Evolutionary conservation across 2,329 filamentous ascomycete genomes (phyloP).

Genomic region (Neopestalotiopsis sp.): DNA sequence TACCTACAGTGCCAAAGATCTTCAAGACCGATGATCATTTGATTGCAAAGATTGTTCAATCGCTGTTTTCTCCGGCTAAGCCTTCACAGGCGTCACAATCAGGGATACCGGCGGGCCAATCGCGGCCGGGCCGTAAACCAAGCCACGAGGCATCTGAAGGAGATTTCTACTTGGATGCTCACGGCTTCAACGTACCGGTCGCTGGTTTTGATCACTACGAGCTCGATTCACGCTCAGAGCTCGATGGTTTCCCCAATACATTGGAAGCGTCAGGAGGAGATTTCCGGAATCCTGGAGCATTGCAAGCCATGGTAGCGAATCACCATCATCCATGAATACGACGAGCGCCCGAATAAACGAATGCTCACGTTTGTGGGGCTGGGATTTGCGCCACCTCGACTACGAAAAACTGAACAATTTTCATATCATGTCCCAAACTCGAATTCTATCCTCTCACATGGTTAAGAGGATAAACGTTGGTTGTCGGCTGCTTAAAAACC

Average conservation of each 20-base stretch:
- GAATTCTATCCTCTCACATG: too few relatives aligned
- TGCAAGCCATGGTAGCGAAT: neutral
- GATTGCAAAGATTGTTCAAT: neutral
- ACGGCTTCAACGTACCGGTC: neutral
- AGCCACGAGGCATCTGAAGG: neutral
- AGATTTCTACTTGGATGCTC: neutral
- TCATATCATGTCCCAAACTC: too few relatives aligned
- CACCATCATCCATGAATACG: neutral
- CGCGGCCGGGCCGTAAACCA: neutral
- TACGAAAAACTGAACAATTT: too few relatives aligned
- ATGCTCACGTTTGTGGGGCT: neutral
- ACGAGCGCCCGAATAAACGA: neutral
- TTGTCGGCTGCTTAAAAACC: too few relatives aligned
- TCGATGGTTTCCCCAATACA: neutral
- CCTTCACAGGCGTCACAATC: neutral
- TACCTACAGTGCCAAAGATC: slow-evolving; percentile 44
- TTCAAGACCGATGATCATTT: slow-evolving; percentile 28
- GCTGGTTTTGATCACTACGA: neutral
- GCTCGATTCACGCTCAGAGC: too few relatives aligned
- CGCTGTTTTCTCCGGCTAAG: neutral
- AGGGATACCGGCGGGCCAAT: too few relatives aligned
- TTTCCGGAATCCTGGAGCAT: too few relatives aligned
- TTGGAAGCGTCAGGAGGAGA: neutral
- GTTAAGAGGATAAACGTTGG: too few relatives aligned
- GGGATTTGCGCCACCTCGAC: too few relatives aligned